Evolutionary conservation across 2,329 filamentous ascomycete genomes (phyloP), one percentile per base, ranked within the genome.

Genomic region (Pseudogymnoascus sp.): DNA sequence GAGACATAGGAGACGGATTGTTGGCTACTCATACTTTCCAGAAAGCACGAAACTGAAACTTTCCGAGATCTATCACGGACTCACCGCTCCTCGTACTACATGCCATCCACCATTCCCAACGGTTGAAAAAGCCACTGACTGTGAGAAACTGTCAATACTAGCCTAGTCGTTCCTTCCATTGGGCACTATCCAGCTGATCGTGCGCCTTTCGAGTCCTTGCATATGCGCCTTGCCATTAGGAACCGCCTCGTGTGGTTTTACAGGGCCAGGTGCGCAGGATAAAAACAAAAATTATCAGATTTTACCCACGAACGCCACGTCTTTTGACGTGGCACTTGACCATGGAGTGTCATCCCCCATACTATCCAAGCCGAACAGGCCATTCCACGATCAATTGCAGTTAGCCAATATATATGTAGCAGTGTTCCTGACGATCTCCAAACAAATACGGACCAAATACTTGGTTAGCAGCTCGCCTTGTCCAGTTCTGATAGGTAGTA

Each of bases 251-350:
- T 16, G 41, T 50, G 43, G 25, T 30, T 50, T 50, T 12, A 50
- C 43, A 50, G 43, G 43, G 25, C 25, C 12, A 9, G 22, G 22
- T 47, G 41, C 41, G 6, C 14, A 47, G 43, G 22, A 30, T 30
- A 50, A 50, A 50, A 50, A 30, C 43, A 30, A 50, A 50, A 50
- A 50, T 50, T 50, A 50, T 50, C 22, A 18, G 43, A 8, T 50
- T 50, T 5, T 50, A 18, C 20, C 43, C 43, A 50, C 22, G 25
- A 50, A 16, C 22, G 43, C 43, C 25, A 50, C 25, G 43, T 50
- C 43, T 30, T 50, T 50, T 50, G 43, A 50, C 43, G 43, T 50
- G 43, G 43, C 43, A 50, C 43, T 50, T 30, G 43, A 50, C 43
- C 43, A 16, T 50, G 22, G 14, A 50, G 25, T 50, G 43, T 50